These are phyloP conservation scores for Raphanus raphanistrum DNA, from an alignment of 345 rosid genomes.

Conservation along the genomic window DNA sequence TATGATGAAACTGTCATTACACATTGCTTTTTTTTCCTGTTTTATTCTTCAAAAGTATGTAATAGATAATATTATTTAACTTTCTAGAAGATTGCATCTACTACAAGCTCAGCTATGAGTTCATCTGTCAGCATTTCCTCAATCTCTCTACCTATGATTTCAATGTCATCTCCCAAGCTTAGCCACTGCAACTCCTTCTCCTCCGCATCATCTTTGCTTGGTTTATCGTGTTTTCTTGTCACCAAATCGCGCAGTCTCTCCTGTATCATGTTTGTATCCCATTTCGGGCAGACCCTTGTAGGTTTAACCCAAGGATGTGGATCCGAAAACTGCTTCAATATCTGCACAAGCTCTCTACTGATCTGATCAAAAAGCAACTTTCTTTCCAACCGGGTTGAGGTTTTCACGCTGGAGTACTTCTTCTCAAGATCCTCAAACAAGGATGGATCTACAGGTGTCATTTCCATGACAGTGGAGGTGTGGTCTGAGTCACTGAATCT, in stretches of 20 bases:
- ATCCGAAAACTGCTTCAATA: slow-evolving; percentile 46
- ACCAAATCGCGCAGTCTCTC: slow-evolving; percentile 48
- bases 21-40: not conserved
- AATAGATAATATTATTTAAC: slow-evolving; percentile 16
- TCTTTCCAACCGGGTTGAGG: slow-evolving; percentile 60
- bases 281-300: slow-evolving; percentile 30
- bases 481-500: slow-evolving; percentile 50
- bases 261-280: slow-evolving; percentile 47
- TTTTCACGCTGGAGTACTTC: slow-evolving; percentile 43
- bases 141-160: slow-evolving; percentile 66
- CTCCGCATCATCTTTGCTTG: slow-evolving; percentile 42
- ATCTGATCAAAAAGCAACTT: slow-evolving; percentile 67
- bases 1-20: not conserved
- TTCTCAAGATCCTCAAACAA: slow-evolving; percentile 80
- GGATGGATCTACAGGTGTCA: slow-evolving; percentile 52
- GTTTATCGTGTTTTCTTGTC: slow-evolving; percentile 41
- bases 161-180: slow-evolving; percentile 55
- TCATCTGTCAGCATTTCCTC: slow-evolving; percentile 68
- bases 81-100: slow-evolving; percentile 32
- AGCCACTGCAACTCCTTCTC: slow-evolving; percentile 57
- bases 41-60: slow-evolving; percentile 6
- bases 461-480: slow-evolving; percentile 40
- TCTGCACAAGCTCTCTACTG: slow-evolving; percentile 54
- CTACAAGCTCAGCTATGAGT: slow-evolving; percentile 54
- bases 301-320: slow-evolving; percentile 65